Base-by-base conservation (phyloP, 495 filamentous ascomycete species). In the Talaromyces nanjingensis region DNA sequence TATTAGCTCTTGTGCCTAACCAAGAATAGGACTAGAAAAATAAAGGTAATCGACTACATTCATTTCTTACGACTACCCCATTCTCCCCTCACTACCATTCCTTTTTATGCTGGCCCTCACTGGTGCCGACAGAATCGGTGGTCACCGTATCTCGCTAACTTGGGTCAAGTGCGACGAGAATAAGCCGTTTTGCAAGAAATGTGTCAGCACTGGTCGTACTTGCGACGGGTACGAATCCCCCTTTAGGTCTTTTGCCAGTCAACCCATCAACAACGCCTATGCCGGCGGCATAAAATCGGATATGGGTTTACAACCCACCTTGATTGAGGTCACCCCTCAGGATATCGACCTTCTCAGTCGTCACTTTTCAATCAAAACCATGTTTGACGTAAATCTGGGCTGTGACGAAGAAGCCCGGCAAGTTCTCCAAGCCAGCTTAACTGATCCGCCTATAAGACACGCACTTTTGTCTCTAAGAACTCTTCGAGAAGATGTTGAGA, bases 391-490 rank as follows among this genome's bases (percentile, higher is more conserved):
- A 49, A 68, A 68, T 39, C 54, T 71, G 52, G 65, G 54, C 63
- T 71, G 69, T 64, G 57, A 65, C 20, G 67, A 67, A 63, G 69
- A 71, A 66, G 68, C 69, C 58, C 64, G 49, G 59, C 67, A 68
- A 66, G 20, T 68, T 66, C 71, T 88, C 37, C 84, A 86, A 68
- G 84, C 84, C 65, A 85, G 83, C 47, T 80, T 84, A 56, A 79
- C 79, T 16, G 84, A 88, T 68, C 76, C 87, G 4, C 78, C 83
- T 4, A 84, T 90, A 52, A 79, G 84, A 24, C 86, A 90, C 70
- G 86, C 87, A 7, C 80, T 88, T 1, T 77, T 89, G 14, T 87
- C 86, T 45, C 73, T 90, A 27, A 84, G 84, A 56, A 83, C 86
- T 1, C 73, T 88, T 25, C 88, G 89, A 64, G 84, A 87, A 66